phyloP scores from a whole-genome alignment of 192 early-diverging fungal species.

The Thamnidium elegans region DNA sequence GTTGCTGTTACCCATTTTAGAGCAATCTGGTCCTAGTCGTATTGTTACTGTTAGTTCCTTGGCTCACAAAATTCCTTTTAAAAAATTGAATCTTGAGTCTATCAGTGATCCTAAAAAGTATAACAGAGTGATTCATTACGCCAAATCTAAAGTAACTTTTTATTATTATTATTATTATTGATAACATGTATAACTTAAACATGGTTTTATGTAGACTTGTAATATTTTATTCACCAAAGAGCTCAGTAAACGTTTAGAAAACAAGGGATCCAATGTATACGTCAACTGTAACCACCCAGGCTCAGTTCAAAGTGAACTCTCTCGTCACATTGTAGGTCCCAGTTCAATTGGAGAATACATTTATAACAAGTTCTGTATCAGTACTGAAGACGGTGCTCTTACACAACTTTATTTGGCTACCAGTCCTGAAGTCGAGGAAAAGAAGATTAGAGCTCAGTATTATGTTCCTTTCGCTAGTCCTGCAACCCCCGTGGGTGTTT shows the following conservation, averaged over 20 bases:
- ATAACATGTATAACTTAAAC: neutral
- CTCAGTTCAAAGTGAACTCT: slow-evolving; percentile 21
- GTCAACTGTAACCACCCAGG: slow-evolving; percentile 34
- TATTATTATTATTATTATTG: no score
- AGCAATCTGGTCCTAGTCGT: slow-evolving; percentile 23
- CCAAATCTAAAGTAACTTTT: slow-evolving; percentile 29
- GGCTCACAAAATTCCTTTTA: slow-evolving; percentile 12
- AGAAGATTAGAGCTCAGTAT: slow-evolving; percentile 36
- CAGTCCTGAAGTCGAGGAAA: slow-evolving; percentile 50
- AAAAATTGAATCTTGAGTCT: slow-evolving; percentile 15
- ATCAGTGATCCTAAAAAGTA: slow-evolving; percentile 31
- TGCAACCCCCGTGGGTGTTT: neutral
- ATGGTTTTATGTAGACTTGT: slow-evolving; percentile 3
- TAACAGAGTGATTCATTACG: slow-evolving; percentile 7
- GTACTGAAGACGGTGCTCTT: slow-evolving; percentile 42
- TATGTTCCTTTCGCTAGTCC: slow-evolving; percentile 29
- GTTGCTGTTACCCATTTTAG: slow-evolving; percentile 24
- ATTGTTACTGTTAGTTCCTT: slow-evolving; percentile 33
- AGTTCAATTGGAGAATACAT: neutral
- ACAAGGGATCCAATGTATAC: slow-evolving; percentile 25
- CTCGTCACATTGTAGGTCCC: slow-evolving; percentile 14
- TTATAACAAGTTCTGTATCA: slow-evolving; percentile 12
- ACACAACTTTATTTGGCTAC: slow-evolving; percentile 50
- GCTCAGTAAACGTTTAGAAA: slow-evolving; percentile 21
- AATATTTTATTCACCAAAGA: slow-evolving; percentile 36